Conservation (phyloP, 495 filamentous ascomycete species). For the Xylaria curta region DNA sequence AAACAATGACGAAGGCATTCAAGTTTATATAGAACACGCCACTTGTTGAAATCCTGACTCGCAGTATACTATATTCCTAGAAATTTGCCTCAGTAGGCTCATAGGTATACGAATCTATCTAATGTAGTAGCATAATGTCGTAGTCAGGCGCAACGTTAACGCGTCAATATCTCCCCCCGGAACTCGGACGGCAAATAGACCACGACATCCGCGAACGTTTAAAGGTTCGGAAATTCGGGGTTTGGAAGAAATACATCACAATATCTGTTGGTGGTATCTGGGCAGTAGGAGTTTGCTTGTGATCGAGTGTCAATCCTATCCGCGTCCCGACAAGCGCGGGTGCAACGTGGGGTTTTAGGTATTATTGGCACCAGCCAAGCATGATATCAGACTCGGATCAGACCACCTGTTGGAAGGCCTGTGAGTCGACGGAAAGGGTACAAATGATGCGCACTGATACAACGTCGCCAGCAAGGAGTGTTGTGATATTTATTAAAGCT, state of each 20-base stretch:
- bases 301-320: not conserved
- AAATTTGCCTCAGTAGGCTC: not conserved
- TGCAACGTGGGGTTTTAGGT: not conserved
- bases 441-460: not conserved
- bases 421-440: not conserved
- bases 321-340: not conserved
- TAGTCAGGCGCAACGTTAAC: not conserved
- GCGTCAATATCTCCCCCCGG: not conserved
- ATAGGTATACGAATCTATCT: not conserved
- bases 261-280: not conserved
- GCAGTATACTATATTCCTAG: not conserved
- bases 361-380: not conserved
- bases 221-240: not conserved
- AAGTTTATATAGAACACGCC: not conserved
- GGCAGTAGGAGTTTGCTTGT: not conserved
- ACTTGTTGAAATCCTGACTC: not conserved
- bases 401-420: not conserved
- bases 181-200: not conserved
- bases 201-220: not conserved
- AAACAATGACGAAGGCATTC: not conserved
- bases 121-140: too few relatives aligned
- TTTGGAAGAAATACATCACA: not conserved
- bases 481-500: constrained; percentile 8
- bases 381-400: not conserved
- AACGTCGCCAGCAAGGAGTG: not conserved